A percentile compares a stretch with the other conserved stretches of the same genome.
phyloP scores from a whole-genome alignment of 306 rosid genomes.

The Cicer bijugum region DNA sequence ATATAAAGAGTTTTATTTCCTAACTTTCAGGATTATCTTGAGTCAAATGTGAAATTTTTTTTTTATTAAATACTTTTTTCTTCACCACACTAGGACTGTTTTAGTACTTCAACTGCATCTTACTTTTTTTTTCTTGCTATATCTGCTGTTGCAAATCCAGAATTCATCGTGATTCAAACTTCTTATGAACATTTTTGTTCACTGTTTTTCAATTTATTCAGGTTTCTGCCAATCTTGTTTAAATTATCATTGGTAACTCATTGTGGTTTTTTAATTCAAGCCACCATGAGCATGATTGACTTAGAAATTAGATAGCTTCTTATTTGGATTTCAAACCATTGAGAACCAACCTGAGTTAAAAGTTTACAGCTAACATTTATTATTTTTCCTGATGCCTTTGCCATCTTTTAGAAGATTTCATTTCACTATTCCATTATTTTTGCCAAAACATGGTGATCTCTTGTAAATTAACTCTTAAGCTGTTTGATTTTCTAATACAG shows the following conservation, averaged over 20 bases:
- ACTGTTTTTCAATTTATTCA: background rate
- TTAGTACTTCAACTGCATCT: background rate
- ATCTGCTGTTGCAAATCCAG: conserved; percentile 17
- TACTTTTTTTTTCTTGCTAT: background rate
- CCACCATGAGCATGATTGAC: background rate
- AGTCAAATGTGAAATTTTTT: background rate
- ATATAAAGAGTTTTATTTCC: background rate
- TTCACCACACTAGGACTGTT: conserved; percentile 20
- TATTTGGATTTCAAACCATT: conserved; percentile 25
- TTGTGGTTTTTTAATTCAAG: conserved; percentile 16
- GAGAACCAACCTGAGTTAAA: conserved; percentile 6
- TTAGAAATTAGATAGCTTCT: conserved; percentile 33
- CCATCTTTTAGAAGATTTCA: conserved; percentile 16
- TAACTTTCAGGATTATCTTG: background rate
- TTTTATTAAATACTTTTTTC: background rate
- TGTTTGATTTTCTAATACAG: conserved; percentile 54
- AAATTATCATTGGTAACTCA: conserved; percentile 15
- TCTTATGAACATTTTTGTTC: background rate
- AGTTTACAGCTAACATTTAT: conserved; percentile 14
- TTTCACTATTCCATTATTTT: background rate
- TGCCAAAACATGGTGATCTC: background rate
- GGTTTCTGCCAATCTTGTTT: background rate
- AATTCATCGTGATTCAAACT: conserved; percentile 11
- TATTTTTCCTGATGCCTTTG: background rate
- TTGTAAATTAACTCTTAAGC: conserved; percentile 21